Evolutionary conservation across 139 green algal genomes (phyloP).

Genomic region (Chlamydomonas sphaeroides): DNA sequence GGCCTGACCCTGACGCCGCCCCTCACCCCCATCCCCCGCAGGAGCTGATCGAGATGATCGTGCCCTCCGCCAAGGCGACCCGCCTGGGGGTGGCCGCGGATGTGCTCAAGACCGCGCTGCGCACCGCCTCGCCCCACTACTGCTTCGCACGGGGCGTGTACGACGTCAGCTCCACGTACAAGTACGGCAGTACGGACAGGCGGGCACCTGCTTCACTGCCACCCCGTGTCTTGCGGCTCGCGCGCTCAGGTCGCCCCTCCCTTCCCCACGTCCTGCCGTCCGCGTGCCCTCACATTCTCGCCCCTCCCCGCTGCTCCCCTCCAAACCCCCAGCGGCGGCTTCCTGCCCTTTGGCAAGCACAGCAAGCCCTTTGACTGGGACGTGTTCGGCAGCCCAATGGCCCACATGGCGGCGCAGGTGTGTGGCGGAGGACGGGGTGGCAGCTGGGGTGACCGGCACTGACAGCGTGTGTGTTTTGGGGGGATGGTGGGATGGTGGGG

Average conservation of each 20-base stretch:
- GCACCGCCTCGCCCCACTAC: constrained; percentile 73
- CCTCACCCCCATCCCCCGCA: background rate
- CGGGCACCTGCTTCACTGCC: too few species aligned
- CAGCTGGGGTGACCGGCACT: too few species aligned
- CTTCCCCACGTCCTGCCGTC: too few species aligned
- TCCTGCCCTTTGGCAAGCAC: background rate
- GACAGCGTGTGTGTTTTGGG: too few species aligned
- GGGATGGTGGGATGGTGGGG: too few species aligned
- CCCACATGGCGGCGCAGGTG: constrained; percentile 51
- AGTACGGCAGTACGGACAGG: background rate
- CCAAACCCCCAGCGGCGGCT: too few species aligned
- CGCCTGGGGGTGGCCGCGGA: constrained; percentile 35
- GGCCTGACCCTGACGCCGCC: too few species aligned
- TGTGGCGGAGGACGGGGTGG: too few species aligned
- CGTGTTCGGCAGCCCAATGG: constrained; percentile 50
- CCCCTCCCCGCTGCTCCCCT: background rate
- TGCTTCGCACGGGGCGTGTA: constrained; percentile 64
- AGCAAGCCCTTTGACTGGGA: constrained; percentile 59
- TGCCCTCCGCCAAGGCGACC: constrained; percentile 20
- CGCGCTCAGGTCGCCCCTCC: too few species aligned
- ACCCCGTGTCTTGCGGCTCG: too few species aligned
- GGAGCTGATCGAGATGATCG: constrained; percentile 56
- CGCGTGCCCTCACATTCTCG: too few species aligned
- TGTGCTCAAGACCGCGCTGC: constrained; percentile 53
- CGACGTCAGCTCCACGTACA: constrained; percentile 27